A percentile compares a stretch with the other conserved stretches of the same genome.
These are phyloP conservation scores for Mercurialis annua DNA, from an alignment of 345 rosid species.

Conservation along the genomic window DNA sequence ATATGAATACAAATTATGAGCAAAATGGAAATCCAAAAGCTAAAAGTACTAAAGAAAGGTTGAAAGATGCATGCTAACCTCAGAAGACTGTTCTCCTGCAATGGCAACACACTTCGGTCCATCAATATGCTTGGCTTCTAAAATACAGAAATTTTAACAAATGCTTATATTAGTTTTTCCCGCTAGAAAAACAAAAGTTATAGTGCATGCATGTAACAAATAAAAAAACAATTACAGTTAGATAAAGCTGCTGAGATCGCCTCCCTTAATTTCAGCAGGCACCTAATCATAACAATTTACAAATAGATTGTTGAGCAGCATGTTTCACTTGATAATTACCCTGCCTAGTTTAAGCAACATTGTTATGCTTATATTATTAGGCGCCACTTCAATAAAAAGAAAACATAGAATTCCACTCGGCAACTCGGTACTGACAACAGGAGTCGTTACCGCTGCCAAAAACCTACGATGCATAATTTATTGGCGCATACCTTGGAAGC, in stretches of 20 bases:
- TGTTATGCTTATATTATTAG: background rate
- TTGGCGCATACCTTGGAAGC: conserved; percentile 41
- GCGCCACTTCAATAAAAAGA: background rate
- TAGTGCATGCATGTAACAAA: background rate
- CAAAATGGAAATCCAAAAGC: conserved; percentile 8
- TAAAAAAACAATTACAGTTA: background rate
- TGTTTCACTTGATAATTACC: background rate
- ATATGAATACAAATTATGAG: conserved; percentile 18
- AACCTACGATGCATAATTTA: background rate
- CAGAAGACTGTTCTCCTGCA: conserved; percentile 70
- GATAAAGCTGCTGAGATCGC: background rate
- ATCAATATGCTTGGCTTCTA: conserved; percentile 38
- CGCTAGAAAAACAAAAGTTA: background rate
- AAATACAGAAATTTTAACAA: conserved; percentile 7
- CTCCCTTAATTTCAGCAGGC: background rate
- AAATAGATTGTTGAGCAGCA: background rate
- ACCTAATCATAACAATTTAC: background rate
- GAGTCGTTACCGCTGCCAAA: background rate
- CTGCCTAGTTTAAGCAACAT: background rate
- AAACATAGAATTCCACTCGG: background rate
- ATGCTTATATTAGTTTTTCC: background rate
- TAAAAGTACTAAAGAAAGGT: background rate
- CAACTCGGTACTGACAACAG: background rate
- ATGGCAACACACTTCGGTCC: conserved; percentile 56
- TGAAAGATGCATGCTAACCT: conserved; percentile 40